These are phyloP conservation scores for Fusarium sp. DNA, from an alignment of 2,329 filamentous ascomycete genomes.

Conservation along the genomic window DNA sequence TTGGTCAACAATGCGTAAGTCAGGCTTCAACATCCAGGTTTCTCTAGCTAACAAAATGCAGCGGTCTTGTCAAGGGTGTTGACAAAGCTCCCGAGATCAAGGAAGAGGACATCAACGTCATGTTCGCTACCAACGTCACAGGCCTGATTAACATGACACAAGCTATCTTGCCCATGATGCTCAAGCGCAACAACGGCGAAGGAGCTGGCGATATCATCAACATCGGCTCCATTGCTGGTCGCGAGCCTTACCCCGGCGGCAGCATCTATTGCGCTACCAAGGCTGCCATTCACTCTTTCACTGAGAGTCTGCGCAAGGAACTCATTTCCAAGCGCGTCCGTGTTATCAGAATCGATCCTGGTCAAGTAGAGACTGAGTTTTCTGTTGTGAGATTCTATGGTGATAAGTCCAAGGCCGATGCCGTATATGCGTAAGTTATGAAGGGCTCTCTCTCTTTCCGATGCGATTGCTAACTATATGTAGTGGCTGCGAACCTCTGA, in stretches of 20 bases:
- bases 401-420: slow-evolving; percentile 87
- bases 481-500: slow-evolving; percentile 82
- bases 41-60: slow-evolving; percentile 49
- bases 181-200: slow-evolving; percentile 73
- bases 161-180: slow-evolving; percentile 83
- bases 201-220: slow-evolving; percentile 95
- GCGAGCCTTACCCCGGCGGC: slow-evolving; percentile 85
- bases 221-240: slow-evolving; percentile 88
- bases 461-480: background rate
- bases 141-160: slow-evolving; percentile 98
- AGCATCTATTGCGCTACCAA: slow-evolving; percentile 94
- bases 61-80: slow-evolving; percentile 88
- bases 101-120: slow-evolving; percentile 83
- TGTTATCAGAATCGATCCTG: slow-evolving; percentile 88
- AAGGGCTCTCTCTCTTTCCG: too few species aligned
- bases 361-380: slow-evolving; percentile 96
- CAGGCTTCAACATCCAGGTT: accelerated
- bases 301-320: slow-evolving; percentile 83
- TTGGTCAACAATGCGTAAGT: slow-evolving; percentile 95
- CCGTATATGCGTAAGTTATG: slow-evolving; percentile 79
- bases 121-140: slow-evolving; percentile 94
- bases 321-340: slow-evolving; percentile 82
- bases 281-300: slow-evolving; percentile 86
- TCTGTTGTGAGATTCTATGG: slow-evolving; percentile 87
- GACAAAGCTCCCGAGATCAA: slow-evolving; percentile 86